These are phyloP conservation scores for Cenchrus americanus DNA, from an alignment of 176 grass and related monocot species.

Conservation along the genomic window DNA sequence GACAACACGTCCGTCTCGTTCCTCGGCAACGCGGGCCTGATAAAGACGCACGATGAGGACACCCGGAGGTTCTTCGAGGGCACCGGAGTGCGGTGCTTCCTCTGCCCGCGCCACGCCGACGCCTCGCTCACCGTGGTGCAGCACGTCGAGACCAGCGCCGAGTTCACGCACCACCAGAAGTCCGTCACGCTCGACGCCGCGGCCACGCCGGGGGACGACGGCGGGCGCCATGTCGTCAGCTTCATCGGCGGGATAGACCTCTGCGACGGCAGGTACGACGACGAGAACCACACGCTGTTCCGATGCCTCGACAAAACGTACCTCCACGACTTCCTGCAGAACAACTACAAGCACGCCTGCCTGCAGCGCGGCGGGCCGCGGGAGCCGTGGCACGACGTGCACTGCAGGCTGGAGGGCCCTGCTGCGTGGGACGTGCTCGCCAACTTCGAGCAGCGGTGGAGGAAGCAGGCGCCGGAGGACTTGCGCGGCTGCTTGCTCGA, in stretches of 20 bases:
- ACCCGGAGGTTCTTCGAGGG: conserved; percentile 72
- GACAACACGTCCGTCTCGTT: conserved; percentile 78
- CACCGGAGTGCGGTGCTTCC: conserved; percentile 76
- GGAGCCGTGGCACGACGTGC: conserved; percentile 91
- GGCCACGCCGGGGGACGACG: neutral
- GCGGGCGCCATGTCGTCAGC: conserved; percentile 56
- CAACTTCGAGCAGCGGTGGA: conserved; percentile 90
- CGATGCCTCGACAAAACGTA: conserved; percentile 61
- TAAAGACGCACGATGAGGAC: conserved; percentile 88
- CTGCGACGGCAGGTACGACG: conserved; percentile 68
- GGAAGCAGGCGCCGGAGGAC: conserved; percentile 64
- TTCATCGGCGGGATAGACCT: conserved; percentile 75
- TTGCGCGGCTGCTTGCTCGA: conserved; percentile 58
- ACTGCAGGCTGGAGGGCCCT: conserved; percentile 70
- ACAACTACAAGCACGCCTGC: conserved; percentile 62
- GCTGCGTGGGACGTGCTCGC: conserved; percentile 85
- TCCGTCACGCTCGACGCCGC: conserved; percentile 62
- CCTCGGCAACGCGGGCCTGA: conserved; percentile 69
- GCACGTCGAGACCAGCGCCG: conserved; percentile 50
- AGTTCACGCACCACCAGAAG: conserved; percentile 99
- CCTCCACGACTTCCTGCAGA: conserved; percentile 69
- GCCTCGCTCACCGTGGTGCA: conserved; percentile 66
- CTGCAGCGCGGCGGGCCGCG: conserved; percentile 70
- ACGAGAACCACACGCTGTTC: conserved; percentile 90
- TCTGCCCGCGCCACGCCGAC: conserved; percentile 72